Evolutionary conservation across 805 yeast species (phyloP).

Genomic region (Yamadazyma tumulicola): DNA sequence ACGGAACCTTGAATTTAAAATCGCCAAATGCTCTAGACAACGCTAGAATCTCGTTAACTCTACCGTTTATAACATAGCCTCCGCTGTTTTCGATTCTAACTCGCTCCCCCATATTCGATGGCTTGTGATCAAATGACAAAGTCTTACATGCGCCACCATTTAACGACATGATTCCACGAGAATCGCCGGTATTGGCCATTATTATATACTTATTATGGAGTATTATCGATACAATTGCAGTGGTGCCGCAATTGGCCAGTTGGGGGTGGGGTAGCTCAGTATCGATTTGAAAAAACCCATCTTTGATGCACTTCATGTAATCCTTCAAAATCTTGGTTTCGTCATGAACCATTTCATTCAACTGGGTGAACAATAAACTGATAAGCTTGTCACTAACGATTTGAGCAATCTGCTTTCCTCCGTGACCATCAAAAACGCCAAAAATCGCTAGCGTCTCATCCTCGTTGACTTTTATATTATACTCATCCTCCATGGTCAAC

Average conservation of each 20-base stretch:
- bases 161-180: conserved; percentile 58
- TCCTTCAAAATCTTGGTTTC: conserved; percentile 11
- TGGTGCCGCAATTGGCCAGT: conserved; percentile 39
- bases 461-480: conserved; percentile 48
- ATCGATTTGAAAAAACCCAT: conserved; percentile 38
- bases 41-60: conserved; percentile 43
- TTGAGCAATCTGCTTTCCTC: conserved; percentile 62
- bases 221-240: conserved; percentile 34
- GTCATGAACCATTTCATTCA: conserved; percentile 15
- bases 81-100: conserved; percentile 41
- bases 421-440: conserved; percentile 83
- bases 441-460: conserved; percentile 46
- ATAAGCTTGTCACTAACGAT: conserved; percentile 46
- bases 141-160: conserved; percentile 59
- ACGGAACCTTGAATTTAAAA: conserved; percentile 39
- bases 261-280: conserved; percentile 23
- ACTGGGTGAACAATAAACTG: conserved; percentile 25
- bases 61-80: conserved; percentile 32
- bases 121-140: conserved; percentile 43
- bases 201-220: conserved; percentile 38
- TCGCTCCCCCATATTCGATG: conserved; percentile 41
- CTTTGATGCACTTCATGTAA: conserved; percentile 22
- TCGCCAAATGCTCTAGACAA: conserved; percentile 45
- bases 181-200: conserved; percentile 75
- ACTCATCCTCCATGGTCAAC: conserved; percentile 74